Base-by-base conservation (phyloP, 1,284 basidiomycete genomes). In the Rhodotorula sp. region DNA sequence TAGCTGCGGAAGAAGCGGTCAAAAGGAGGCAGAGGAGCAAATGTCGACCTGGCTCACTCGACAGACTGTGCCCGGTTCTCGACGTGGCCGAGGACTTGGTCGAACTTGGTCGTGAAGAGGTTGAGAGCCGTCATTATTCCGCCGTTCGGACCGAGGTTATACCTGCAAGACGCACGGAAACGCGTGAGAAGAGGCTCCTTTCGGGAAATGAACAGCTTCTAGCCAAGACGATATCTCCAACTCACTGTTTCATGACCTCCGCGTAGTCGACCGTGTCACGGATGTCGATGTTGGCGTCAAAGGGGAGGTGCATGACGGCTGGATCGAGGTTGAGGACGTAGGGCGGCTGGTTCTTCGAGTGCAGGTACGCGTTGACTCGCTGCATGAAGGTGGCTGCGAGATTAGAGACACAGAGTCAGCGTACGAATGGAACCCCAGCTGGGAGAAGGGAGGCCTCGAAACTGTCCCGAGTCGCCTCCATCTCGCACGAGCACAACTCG, bases 171-270 rank as follows among this genome's bases (percentile, higher is more conserved):
- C n/a, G 71, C 19, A 10, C 30, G 56, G 9, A 24, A 22, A 22
- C 4, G 7, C 9, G 24, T 32, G 15, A 49, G 47, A 29, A 5
- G 27, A 11, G 24, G 36, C 32, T 6, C 20, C 44, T 11, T 5
- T 7, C 29, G 29, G 56, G 36, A 36, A 59, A n/a, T 48, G 39
- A 44, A 54, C 17, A 4, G 44, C 15, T n/a, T 9, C 20, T 4
- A 27, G n/a, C 48, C 48, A 24, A 20, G 48, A 49, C 8, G 22
- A 34, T 4, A 17, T 9, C 6, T 6, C 70, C 77, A 73, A 88
- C 90, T 84, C 84, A 94, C 92, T 98, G 94, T 86, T 97, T 94
- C 96, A 99, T 99, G 77, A 99, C 94, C 81, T 98, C 90, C 74
- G 90, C 87, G 81, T 99, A 99, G 81, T 98, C 91, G 60, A 99